A percentile compares a stretch with the other conserved stretches of the same genome.
Conservation (phyloP, 495 filamentous ascomycete genomes). For the Hypoxylon rickii region DNA sequence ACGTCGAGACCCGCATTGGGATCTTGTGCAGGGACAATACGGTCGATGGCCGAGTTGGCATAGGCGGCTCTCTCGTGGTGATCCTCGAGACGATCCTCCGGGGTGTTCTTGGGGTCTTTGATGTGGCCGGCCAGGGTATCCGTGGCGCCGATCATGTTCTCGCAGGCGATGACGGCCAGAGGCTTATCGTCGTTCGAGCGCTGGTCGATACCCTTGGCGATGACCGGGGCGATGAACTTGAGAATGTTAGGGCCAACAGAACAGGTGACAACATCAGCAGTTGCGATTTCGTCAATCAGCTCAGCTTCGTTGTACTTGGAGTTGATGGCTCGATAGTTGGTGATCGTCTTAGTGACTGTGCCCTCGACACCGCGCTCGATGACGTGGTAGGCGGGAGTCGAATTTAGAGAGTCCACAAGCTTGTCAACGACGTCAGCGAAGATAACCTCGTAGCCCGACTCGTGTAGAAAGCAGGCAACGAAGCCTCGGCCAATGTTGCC, state of each 20-base stretch:
- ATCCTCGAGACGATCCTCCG: constrained; percentile 59
- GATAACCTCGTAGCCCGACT: constrained; percentile 87
- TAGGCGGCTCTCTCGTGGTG: constrained; percentile 73
- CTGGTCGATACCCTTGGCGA: constrained; percentile 85
- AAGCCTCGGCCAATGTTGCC: constrained; percentile 80
- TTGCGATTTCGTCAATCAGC: constrained; percentile 80
- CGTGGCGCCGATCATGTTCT: constrained; percentile 94
- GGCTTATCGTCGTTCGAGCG: constrained; percentile 70
- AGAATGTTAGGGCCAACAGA: constrained; percentile 95
- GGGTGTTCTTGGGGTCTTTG: constrained; percentile 69
- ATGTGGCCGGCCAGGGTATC: constrained; percentile 81
- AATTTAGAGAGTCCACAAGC: constrained; percentile 77
- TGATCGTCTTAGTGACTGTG: constrained; percentile 78
- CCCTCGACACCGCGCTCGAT: constrained; percentile 90
- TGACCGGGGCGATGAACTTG: constrained; percentile 90
- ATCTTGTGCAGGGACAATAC: constrained; percentile 90
- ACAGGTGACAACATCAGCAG: constrained; percentile 90
- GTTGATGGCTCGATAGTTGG: constrained; percentile 95
- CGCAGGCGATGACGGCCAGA: constrained; percentile 91
- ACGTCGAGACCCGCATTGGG: constrained; percentile 81
- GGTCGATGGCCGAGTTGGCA: constrained; percentile 97
- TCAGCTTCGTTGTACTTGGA: constrained; percentile 79
- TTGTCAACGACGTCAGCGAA: constrained; percentile 90
- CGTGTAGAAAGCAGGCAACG: constrained; percentile 73
- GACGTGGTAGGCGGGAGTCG: constrained; percentile 77